A percentile compares a stretch with the other conserved stretches of the same genome.
Evolutionary conservation across 805 yeast species (phyloP).

Genomic region (Millerozyma miso): DNA sequence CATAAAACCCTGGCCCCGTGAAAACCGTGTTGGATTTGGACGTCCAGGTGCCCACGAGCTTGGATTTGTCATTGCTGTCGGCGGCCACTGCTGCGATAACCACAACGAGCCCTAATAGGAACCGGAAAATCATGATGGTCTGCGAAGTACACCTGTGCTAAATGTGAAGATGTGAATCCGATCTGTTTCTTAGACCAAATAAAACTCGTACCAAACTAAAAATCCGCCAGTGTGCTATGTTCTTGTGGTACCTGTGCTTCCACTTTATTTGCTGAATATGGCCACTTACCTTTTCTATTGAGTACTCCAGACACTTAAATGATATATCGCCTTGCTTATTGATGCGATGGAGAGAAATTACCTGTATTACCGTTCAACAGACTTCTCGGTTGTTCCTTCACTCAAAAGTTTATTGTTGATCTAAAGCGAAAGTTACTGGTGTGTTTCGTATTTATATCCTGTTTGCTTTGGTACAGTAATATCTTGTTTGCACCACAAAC

Average conservation of each 20-base stretch:
- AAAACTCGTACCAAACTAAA: too few species aligned
- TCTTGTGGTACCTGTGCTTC: too few species aligned
- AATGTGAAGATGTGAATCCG: too few species aligned
- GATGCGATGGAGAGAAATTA: too few species aligned
- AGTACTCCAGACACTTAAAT: too few species aligned
- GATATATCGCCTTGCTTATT: too few species aligned
- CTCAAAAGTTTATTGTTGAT: neutral
- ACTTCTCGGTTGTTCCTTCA: neutral
- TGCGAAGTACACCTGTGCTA: neutral
- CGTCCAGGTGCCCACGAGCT: constrained; percentile 88
- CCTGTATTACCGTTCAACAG: too few species aligned
- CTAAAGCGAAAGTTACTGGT: neutral
- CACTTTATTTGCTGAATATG: too few species aligned
- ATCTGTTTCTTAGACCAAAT: too few species aligned
- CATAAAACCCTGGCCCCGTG: constrained; percentile 95
- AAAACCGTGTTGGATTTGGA: constrained; percentile 90
- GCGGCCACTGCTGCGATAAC: constrained; percentile 7
- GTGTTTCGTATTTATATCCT: neutral
- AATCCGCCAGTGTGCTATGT: too few species aligned
- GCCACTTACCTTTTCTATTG: too few species aligned
- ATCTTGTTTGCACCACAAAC: neutral
- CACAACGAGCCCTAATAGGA: constrained; percentile 2
- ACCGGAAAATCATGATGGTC: constrained; percentile 4
- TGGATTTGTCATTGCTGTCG: constrained; percentile 36
- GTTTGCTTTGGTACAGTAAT: neutral